Evolutionary conservation across 129 eudicot species (phyloP).

Genomic region (Scalesia atractyloides): DNA sequence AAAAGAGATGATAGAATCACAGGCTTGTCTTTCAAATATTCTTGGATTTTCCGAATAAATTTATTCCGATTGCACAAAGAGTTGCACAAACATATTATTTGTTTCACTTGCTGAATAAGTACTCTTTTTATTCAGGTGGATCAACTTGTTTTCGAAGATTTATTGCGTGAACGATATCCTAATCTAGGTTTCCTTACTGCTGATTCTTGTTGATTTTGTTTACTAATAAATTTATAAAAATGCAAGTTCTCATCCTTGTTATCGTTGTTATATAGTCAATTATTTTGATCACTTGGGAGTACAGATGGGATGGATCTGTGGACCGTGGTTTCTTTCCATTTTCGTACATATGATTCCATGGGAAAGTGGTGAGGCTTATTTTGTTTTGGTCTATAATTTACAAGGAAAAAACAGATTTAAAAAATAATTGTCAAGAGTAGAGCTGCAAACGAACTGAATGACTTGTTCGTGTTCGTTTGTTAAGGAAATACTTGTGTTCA

Average conservation of each 20-base stretch:
- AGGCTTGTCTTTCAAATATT: constrained; percentile 41
- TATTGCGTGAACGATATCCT: constrained; percentile 92
- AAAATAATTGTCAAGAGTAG: neutral
- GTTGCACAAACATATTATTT: neutral
- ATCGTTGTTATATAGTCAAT: constrained; percentile 56
- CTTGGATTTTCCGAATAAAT: neutral
- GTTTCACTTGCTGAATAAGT: constrained; percentile 10
- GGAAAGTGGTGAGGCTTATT: constrained; percentile 82
- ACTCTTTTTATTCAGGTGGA: constrained; percentile 63
- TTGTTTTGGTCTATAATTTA: neutral
- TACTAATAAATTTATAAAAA: constrained; percentile 15
- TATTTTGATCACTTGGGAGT: constrained; percentile 96
- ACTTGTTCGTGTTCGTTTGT: no score
- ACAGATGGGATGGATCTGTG: constrained; percentile 93
- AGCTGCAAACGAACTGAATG: no score
- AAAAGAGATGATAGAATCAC: constrained; percentile 92
- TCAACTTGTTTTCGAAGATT: constrained; percentile 97
- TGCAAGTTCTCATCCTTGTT: constrained; percentile 19
- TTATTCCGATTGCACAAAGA: neutral
- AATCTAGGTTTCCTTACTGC: constrained; percentile 65
- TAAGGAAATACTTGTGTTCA: no score
- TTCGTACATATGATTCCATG: constrained; percentile 96
- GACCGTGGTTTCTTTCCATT: constrained; percentile 96
- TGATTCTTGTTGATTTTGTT: neutral
- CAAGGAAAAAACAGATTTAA: neutral